Evolutionary conservation across 495 filamentous ascomycete species (phyloP), one percentile per base, ranked within the genome.

Genomic region (Gamarada debralockiae): DNA sequence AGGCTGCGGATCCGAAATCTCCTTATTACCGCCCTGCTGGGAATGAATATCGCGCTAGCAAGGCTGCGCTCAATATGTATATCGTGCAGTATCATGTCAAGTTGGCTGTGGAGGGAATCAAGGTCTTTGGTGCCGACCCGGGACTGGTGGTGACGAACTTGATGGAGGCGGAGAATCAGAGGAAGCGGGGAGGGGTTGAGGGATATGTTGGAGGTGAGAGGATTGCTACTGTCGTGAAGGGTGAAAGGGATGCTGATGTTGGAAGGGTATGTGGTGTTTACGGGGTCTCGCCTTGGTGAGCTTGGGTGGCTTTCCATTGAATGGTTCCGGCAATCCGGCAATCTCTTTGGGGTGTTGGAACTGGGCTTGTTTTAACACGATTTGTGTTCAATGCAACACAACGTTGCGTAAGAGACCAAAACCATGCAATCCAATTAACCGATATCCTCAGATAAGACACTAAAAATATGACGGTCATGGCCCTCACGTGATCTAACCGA

Each of bases 51-150:
- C 41, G 63, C 5, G 52, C 49, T 15, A 61, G 57, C 37, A 64
- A 64, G 31, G 54, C 61, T 9, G 59, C 59, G 2, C 20, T 65
- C 24, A 63, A 62, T 43, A 59, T 59, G 56, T 18, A 50, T n/a
- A 45, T 59, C 24, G 43, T 58, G 37, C 42, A 53, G 34, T 53
- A 56, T 24, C 18, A 15, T 60, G 71, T 43, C 65, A 29, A 66
- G 65, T 62, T 51, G 65, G 37, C 63, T 69, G n/a, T 66, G 59
- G 68, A 64, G 8, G 77, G 77, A 0, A 72, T 72, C 6, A 57
- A 71, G 48, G 61, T 80, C 21, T 56, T 67, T 25, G 77, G 78
- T 34, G 64, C 63, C 10, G 76, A 74, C 5, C 76, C 79, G 55
- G 77, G 77, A 0, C 52, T 55, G n/a, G 33, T 47, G 4, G 52